A percentile compares a stretch with the other conserved stretches of the same genome.
These are phyloP conservation scores for Phytophthora cactorum DNA, from an alignment of 352 stramenopile genomes.

Conservation along the genomic window DNA sequence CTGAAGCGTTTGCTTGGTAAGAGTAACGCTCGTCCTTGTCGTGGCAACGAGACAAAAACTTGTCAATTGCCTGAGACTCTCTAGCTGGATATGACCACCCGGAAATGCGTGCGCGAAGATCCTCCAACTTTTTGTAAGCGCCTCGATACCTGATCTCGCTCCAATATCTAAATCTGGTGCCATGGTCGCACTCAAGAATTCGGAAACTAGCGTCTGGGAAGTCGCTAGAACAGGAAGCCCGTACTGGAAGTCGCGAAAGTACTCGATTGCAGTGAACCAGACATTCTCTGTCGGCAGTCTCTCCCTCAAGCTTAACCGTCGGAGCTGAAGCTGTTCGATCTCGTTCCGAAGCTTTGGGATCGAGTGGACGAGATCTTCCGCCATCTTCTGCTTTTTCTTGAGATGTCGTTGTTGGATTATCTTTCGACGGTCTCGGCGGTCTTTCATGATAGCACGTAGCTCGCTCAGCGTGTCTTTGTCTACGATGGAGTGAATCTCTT, in stretches of 20 bases:
- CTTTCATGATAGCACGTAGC: background rate
- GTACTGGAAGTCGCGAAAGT: background rate
- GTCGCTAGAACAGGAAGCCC: too few species aligned
- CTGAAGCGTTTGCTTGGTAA: background rate
- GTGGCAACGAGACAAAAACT: background rate
- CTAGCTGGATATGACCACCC: background rate
- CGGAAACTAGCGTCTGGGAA: background rate
- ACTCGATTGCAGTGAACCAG: background rate
- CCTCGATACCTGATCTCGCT: background rate
- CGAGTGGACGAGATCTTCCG: background rate
- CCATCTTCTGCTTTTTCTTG: background rate
- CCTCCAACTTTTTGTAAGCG: background rate
- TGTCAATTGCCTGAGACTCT: background rate
- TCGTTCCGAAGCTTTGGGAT: background rate
- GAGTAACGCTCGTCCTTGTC: background rate
- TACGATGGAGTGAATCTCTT: background rate
- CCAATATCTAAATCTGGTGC: background rate
- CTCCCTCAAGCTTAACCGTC: background rate
- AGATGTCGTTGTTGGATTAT: background rate
- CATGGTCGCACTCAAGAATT: background rate
- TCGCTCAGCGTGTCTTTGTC: background rate
- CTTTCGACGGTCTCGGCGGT: background rate
- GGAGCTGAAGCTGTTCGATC: background rate
- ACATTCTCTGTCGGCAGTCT: background rate
- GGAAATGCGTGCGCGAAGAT: background rate